Evolutionary conservation across 1,139 yeast species (phyloP), one percentile per base, ranked within the genome.

Genomic region (Barnettozyma hawaiiensis): DNA sequence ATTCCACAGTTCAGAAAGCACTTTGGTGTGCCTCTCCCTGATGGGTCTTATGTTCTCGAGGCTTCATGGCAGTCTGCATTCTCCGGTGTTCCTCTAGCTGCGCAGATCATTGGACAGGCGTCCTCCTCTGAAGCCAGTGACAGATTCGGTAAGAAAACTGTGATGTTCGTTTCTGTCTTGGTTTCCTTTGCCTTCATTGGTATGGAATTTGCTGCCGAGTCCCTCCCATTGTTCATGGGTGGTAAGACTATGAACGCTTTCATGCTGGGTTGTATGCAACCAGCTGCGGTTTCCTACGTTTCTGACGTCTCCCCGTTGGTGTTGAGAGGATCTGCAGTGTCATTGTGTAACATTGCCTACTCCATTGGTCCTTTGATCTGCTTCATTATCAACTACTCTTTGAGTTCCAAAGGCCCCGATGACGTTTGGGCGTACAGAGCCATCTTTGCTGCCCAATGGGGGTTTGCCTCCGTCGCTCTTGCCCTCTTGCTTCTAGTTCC

Each of bases 121-220:
- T 47, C 61, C 46, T 79, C 81, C 41, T 78, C 81, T 43, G 61
- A 70, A 38, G 50, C 76, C 15, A 67, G 78, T 42, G 85, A 79
- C 58, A 64, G 67, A 46, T 45, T 73, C 41, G 84, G 85, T 53
- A 71, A 84, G 64, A 69, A 76, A 62, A 64, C 66, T 65, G 63
- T 75, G 37, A 64, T 77, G 37, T 70, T 78, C 50, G 59, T 73
- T 39, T 61, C 69, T 40, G 49, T 61, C 24, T 48, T 52, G n/a
- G 37, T 61, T 22, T 39, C 46, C 2, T 32, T 40, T 18, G 48
- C 46, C 11, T 47, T 45, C 21, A 31, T 48, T 26, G 50, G 47
- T n/a, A 39, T 48, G 38, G 62, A 58, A 45, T 62, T 52, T 42
- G 51, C 51, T 36, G 58, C 62, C 22, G 54, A 47, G 2, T 45